Evolutionary conservation across 2,329 filamentous ascomycete species (phyloP).

Genomic region (Botryotinia calthae): DNA sequence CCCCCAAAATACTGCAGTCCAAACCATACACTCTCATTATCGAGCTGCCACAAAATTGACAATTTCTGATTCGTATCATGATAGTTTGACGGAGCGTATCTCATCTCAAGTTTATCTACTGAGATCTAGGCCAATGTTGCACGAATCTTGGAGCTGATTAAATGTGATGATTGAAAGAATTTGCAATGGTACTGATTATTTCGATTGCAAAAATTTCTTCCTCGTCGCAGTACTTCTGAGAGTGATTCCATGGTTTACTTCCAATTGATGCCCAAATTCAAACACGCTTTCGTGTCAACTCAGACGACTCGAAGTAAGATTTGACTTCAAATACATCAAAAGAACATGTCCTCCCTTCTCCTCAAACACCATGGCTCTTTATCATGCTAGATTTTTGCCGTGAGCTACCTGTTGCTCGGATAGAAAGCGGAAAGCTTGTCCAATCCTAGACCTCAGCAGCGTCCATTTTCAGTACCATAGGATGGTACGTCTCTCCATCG

Average conservation of each 20-base stretch:
- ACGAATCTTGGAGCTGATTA: neutral
- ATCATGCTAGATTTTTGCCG: neutral
- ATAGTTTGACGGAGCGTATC: too few relatives aligned
- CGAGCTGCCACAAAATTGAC: neutral
- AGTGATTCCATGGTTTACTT: neutral
- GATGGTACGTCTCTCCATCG: neutral
- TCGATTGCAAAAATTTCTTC: neutral
- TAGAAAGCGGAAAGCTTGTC: neutral
- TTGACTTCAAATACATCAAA: too few relatives aligned
- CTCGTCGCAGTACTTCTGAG: neutral
- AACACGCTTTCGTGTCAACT: neutral
- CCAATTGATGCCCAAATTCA: neutral
- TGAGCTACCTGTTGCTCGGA: neutral
- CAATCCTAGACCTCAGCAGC: neutral
- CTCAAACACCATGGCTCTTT: neutral
- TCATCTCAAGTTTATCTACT: neutral
- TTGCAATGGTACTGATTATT: neutral
- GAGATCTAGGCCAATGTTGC: neutral
- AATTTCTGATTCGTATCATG: neutral
- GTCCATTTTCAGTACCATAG: neutral
- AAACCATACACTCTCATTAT: neutral
- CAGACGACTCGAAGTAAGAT: neutral
- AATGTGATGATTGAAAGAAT: neutral
- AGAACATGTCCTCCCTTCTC: neutral
- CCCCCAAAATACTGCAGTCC: neutral